Conservation (phyloP, 495 filamentous ascomycete genomes). For the Penicillium alfredii region DNA sequence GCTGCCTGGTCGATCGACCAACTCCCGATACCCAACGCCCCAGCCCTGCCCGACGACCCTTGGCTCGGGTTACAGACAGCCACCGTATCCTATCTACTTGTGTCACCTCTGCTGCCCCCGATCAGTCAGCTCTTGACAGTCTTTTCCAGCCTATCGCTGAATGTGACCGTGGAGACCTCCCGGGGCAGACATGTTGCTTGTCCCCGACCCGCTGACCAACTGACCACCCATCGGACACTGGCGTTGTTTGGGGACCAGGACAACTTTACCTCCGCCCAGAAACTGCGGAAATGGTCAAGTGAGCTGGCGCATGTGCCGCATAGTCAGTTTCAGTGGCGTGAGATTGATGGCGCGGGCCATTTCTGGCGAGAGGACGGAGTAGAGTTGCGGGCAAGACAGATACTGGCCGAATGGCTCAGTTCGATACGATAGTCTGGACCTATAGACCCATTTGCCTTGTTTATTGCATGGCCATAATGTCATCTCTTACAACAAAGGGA, state of each 20-base stretch:
- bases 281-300: conserved; percentile 63
- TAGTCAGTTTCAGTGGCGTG: conserved; percentile 45
- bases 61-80: conserved; percentile 13
- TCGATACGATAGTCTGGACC: conserved; percentile 10
- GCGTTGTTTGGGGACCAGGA: conserved; percentile 72
- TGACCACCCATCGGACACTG: conserved; percentile 54
- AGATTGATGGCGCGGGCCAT: conserved; percentile 68
- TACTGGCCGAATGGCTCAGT: conserved; percentile 40
- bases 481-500: no score
- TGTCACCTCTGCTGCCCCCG: conserved; percentile 72
- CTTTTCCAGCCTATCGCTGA: conserved; percentile 38
- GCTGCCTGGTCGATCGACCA: conserved; percentile 48
- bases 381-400: conserved; percentile 45
- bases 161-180: conserved; percentile 18
- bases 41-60: conserved; percentile 3
- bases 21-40: conserved; percentile 10
- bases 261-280: conserved; percentile 63
- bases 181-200: conserved; percentile 31
- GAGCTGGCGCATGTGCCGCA: conserved; percentile 39
- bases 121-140: conserved; percentile 52
- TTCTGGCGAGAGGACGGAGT: conserved; percentile 72
- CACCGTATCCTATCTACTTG: conserved; percentile 61
- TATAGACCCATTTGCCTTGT: no score
- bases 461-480: no score
- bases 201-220: conserved; percentile 44